Base-by-base conservation (phyloP, 129 eudicot genomes). In the Flaveria sonorensis region DNA sequence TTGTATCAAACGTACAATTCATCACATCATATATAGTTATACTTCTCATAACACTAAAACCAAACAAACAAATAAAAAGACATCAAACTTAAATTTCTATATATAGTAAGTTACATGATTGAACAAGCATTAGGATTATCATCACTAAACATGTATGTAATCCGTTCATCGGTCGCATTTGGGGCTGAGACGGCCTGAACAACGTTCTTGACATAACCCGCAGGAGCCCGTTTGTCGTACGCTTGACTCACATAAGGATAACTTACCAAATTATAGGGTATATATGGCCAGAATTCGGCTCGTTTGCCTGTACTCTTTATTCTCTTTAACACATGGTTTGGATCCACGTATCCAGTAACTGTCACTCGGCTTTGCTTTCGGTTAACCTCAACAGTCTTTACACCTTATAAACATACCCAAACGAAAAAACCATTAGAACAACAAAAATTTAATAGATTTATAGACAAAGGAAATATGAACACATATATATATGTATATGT, bases 221-320 rank as follows among this genome's bases (percentile, higher is more conserved):
- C 79, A 6, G 98, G 98, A 20, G 98, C 98, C 50, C 90, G 88
- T 73, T 90, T 93, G 83, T 93, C 98, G 26, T 90, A 93, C 6
- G 87, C 92, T 79, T 88, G 90, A 57, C 85, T 45, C 11, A 79
- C 82, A 23, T 83, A 79, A 5, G 96, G 98, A 72, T 86, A 80
- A 42, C 83, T 80, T 3, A 90, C 98, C 61, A 88, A 28, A 69
- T 93, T 93, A 74, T 90, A 84, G 0, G 92, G 92, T 24, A 93
- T 84, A 59, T 90, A 93, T 4, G 98, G 98, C 98, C 98, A 93
- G 64, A 93, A 90, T 47, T 93, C 98, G 26, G 96, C 98, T 78
- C 95, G 83, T 64, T 93, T 93, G 11, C 98, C 98, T 2, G 98
- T 90, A 61, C 73, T 85, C 74, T 90, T 92, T 15, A 92, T 81